A percentile compares a stretch with the other conserved stretches of the same genome.
These are phyloP conservation scores for Letharia lupina DNA, from an alignment of 495 filamentous ascomycete genomes.

Conservation along the genomic window DNA sequence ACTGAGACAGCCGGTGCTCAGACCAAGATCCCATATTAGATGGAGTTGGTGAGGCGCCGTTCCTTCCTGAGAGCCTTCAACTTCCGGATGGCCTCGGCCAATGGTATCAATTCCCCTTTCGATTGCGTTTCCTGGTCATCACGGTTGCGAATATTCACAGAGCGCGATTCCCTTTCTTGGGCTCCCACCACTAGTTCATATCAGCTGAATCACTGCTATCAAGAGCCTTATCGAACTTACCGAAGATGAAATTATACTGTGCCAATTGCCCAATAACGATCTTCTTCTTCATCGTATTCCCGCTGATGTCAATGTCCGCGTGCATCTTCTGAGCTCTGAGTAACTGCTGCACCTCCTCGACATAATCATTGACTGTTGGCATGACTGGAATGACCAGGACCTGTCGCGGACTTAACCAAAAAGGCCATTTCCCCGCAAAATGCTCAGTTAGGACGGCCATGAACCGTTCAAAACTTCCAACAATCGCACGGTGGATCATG, in stretches of 20 bases:
- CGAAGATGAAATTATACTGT: constrained; percentile 89
- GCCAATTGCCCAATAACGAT: constrained; percentile 77
- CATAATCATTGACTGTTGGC: constrained; percentile 75
- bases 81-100: constrained; percentile 72
- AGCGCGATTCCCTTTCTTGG: constrained; percentile 62
- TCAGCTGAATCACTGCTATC: constrained; percentile 3
- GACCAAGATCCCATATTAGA: constrained; percentile 20
- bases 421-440: constrained; percentile 96
- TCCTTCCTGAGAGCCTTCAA: constrained; percentile 61
- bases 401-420: constrained; percentile 93
- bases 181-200: constrained; percentile 63
- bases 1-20: neutral
- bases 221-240: constrained; percentile 34
- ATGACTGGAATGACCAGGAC: constrained; percentile 88
- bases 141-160: constrained; percentile 84
- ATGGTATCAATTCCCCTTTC: constrained; percentile 57
- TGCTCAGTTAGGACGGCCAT: constrained; percentile 90
- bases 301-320: constrained; percentile 78
- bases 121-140: constrained; percentile 80
- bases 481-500: constrained; percentile 94
- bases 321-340: constrained; percentile 51
- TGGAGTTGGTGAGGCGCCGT: constrained; percentile 45
- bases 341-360: constrained; percentile 63
- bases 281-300: constrained; percentile 95
- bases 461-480: constrained; percentile 90